These are phyloP conservation scores for Zymoseptoria tritici DNA, from an alignment of 2,329 filamentous ascomycete species.

Conservation along the genomic window DNA sequence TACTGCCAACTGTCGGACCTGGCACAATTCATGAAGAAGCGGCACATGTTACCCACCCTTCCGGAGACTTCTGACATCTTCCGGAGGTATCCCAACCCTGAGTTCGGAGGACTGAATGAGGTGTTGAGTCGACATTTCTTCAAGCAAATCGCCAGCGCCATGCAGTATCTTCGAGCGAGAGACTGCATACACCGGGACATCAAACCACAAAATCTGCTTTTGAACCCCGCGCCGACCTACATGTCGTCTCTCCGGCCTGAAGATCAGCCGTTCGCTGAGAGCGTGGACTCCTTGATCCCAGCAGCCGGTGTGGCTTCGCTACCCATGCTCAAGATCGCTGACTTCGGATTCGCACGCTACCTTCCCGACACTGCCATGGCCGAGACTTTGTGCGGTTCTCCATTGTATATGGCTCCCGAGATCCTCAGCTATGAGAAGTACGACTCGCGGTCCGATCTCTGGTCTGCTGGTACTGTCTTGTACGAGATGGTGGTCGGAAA, in stretches of 20 bases:
- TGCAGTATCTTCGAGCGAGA: slow-evolving; percentile 76
- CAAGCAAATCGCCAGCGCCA: slow-evolving; percentile 85
- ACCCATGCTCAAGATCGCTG: slow-evolving; percentile 94
- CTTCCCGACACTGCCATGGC: slow-evolving; percentile 85
- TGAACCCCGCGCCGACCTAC: slow-evolving; percentile 70
- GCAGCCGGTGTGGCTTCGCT: slow-evolving; percentile 73
- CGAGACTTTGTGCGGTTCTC: slow-evolving; percentile 92
- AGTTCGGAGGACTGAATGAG: slow-evolving; percentile 82
- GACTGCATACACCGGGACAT: slow-evolving; percentile 95
- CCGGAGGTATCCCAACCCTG: slow-evolving; percentile 79
- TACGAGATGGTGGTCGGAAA: slow-evolving; percentile 91
- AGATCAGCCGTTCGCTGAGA: slow-evolving; percentile 66
- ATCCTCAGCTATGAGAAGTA: slow-evolving; percentile 96
- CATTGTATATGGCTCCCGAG: slow-evolving; percentile 97
- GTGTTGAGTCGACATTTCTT: slow-evolving; percentile 94
- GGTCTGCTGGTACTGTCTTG: slow-evolving; percentile 92
- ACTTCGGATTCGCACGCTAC: slow-evolving; percentile 96
- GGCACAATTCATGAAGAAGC: slow-evolving; percentile 92
- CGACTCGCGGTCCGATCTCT: slow-evolving; percentile 91
- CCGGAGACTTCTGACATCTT: slow-evolving; percentile 84
- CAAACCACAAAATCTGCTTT: slow-evolving; percentile 90
- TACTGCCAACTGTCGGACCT: slow-evolving; percentile 94
- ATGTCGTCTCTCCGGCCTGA: slow-evolving; percentile 58
- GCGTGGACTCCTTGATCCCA: slow-evolving; percentile 72
- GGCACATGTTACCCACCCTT: slow-evolving; percentile 70